Percentiles rank a stretch among this genome's conserved stretches.
These are phyloP conservation scores for Polysphondylium violaceum DNA, from an alignment of 78 protist species.

Conservation along the genomic window DNA sequence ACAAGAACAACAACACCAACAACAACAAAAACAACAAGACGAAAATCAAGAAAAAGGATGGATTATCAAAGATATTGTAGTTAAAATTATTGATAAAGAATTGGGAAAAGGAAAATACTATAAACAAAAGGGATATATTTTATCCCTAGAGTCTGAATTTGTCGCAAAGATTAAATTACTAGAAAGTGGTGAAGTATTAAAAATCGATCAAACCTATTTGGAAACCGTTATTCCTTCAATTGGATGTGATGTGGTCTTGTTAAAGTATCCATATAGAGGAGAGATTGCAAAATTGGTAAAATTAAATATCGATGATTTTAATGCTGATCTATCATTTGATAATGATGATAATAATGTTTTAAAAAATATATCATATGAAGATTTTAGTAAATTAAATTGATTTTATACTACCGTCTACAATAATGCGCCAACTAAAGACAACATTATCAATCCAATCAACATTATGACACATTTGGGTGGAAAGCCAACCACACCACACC, in stretches of 20 bases:
- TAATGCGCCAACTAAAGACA: too few species aligned
- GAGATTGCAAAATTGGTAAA: neutral
- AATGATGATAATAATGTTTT: neutral
- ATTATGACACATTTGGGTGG: too few species aligned
- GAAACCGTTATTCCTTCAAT: conserved; percentile 62
- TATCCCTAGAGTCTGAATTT: conserved; percentile 23
- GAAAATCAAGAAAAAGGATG: conserved; percentile 12
- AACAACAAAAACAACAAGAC: neutral
- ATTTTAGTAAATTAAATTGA: conserved; percentile 53
- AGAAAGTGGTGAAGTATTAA: conserved; percentile 2
- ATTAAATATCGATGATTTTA: conserved; percentile 29
- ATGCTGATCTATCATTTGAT: neutral
- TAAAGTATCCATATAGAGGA: conserved; percentile 44
- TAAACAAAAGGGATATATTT: conserved; percentile 26
- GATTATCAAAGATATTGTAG: conserved; percentile 44
- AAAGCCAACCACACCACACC: too few species aligned
- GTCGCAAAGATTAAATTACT: conserved; percentile 25
- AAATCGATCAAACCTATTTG: conserved; percentile 55
- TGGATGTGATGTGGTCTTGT: neutral
- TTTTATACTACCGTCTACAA: too few species aligned
- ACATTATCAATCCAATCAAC: too few species aligned
- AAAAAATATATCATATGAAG: conserved; percentile 43
- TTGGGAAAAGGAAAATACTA: conserved; percentile 31
- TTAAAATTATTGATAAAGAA: conserved; percentile 69
- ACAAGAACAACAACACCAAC: neutral